A percentile compares a stretch with the other conserved stretches of the same genome.
Conservation (phyloP, 495 filamentous ascomycete genomes). For the Penicillium turbatum region DNA sequence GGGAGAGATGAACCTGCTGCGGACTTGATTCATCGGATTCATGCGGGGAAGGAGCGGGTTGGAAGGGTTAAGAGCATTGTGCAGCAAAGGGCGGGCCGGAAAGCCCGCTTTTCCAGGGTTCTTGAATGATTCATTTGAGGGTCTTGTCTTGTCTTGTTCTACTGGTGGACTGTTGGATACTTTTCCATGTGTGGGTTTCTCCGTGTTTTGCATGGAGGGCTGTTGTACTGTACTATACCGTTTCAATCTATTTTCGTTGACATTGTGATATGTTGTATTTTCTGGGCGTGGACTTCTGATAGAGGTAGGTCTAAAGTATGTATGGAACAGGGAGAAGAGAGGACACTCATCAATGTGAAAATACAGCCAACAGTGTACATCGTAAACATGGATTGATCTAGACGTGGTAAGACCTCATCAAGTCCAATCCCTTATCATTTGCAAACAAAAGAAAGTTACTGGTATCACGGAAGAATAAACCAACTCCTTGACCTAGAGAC, state of each 20-base stretch:
- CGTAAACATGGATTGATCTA: slow-evolving; percentile 6
- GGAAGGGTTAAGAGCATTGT: slow-evolving; percentile 28
- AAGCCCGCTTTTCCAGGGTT: too few relatives aligned
- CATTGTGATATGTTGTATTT: slow-evolving; percentile 6
- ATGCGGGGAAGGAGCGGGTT: slow-evolving; percentile 19
- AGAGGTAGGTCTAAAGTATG: slow-evolving; percentile 13
- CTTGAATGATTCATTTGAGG: too few relatives aligned
- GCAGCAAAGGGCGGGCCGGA: slow-evolving; percentile 13
- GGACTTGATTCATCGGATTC: slow-evolving; percentile 22
- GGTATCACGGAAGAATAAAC: slow-evolving; percentile 30
- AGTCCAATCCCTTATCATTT: slow-evolving; percentile 14
- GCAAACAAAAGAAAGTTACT: slow-evolving; percentile 26
- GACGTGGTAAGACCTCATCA: background rate
- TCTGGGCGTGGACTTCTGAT: background rate
- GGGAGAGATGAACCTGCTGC: slow-evolving; percentile 12
- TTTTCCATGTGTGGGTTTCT: slow-evolving; percentile 9
- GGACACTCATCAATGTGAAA: background rate
- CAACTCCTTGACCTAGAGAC: slow-evolving; percentile 29
- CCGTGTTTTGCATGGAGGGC: slow-evolving; percentile 17
- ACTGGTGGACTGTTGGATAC: background rate
- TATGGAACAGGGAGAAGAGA: slow-evolving; percentile 10
- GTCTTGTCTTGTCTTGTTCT: background rate
- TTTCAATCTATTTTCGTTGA: slow-evolving; percentile 5
- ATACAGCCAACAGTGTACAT: slow-evolving; percentile 16
- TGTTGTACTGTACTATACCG: slow-evolving; percentile 27